phyloP scores from a whole-genome alignment of 768 basidiomycete genomes.

The Kondoa subrosea region DNA sequence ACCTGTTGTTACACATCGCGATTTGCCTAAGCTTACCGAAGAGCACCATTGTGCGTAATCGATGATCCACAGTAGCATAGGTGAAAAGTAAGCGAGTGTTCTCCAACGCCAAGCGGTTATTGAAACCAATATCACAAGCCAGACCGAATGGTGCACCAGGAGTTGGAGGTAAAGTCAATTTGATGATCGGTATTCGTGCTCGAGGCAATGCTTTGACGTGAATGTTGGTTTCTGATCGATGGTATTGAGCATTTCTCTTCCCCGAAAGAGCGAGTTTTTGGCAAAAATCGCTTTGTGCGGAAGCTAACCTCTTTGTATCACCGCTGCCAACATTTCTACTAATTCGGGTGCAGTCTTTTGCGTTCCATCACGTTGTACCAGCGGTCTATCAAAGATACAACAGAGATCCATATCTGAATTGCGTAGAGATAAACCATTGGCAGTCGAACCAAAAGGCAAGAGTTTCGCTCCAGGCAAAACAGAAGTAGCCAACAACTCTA shows the following conservation, averaged over 20 bases:
- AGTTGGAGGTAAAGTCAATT: constrained; percentile 63
- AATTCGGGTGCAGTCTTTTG: constrained; percentile 62
- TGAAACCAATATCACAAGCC: constrained; percentile 95
- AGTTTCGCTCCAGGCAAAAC: constrained; percentile 82
- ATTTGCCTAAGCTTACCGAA: constrained; percentile 54
- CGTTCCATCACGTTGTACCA: constrained; percentile 50
- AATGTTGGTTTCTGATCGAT: constrained; percentile 66
- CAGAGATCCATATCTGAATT: constrained; percentile 99
- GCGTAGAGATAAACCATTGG: constrained; percentile 88
- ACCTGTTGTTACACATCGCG: neutral
- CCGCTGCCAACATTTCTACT: constrained; percentile 79
- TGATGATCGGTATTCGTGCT: constrained; percentile 96
- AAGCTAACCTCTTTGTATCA: constrained; percentile 70
- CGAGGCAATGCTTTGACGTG: constrained; percentile 89
- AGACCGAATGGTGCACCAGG: constrained; percentile 51
- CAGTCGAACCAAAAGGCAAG: constrained; percentile 87
- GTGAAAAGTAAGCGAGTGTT: constrained; percentile 91
- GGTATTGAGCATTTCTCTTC: too few relatives aligned
- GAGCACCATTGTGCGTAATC: constrained; percentile 81
- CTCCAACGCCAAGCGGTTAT: constrained; percentile 89
- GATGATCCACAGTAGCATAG: constrained; percentile 90
- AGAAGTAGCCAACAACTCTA: constrained; percentile 85
- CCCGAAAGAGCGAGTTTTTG: too few relatives aligned
- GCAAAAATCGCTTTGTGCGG: neutral
- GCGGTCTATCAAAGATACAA: constrained; percentile 52